Evolutionary conservation across 2,329 filamentous ascomycete genomes (phyloP).

Genomic region (Aspergillus oerlinghausenensis): DNA sequence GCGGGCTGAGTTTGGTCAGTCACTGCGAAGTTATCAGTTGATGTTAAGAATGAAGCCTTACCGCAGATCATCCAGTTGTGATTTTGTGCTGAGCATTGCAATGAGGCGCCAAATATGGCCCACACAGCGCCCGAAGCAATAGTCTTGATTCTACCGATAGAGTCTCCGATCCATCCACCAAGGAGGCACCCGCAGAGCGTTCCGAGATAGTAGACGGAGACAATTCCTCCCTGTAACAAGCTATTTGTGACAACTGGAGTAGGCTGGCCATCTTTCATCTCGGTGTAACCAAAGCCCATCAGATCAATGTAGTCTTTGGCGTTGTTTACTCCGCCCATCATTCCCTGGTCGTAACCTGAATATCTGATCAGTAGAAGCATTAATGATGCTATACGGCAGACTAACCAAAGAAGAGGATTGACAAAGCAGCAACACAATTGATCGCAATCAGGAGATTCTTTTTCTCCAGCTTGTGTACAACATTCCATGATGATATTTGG

Average conservation of each 20-base stretch:
- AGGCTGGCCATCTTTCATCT: slow-evolving; percentile 38
- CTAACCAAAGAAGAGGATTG: slow-evolving; percentile 62
- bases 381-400: background rate
- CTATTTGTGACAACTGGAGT: slow-evolving; percentile 56
- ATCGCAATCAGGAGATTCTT: slow-evolving; percentile 54
- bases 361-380: background rate
- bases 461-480: slow-evolving; percentile 54
- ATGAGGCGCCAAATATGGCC: slow-evolving; percentile 56
- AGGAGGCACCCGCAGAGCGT: slow-evolving; percentile 60
- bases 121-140: slow-evolving; percentile 57
- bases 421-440: slow-evolving; percentile 60
- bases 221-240: slow-evolving; percentile 60
- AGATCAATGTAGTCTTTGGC: slow-evolving; percentile 59
- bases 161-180: slow-evolving; percentile 62
- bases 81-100: slow-evolving; percentile 65
- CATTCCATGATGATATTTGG: slow-evolving; percentile 41
- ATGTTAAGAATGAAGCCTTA: slow-evolving; percentile 27
- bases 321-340: slow-evolving; percentile 63
- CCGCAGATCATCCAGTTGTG: slow-evolving; percentile 66
- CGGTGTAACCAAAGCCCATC: slow-evolving; percentile 62
- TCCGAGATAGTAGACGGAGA: slow-evolving; percentile 55
- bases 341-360: slow-evolving; percentile 46
- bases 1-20: slow-evolving; percentile 39
- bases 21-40: background rate
- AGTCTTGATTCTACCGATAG: slow-evolving; percentile 58